Evolutionary conservation across 2,329 filamentous ascomycete genomes (phyloP), one percentile per base, ranked within the genome.

Genomic region (Chalaropsis ovoidea): DNA sequence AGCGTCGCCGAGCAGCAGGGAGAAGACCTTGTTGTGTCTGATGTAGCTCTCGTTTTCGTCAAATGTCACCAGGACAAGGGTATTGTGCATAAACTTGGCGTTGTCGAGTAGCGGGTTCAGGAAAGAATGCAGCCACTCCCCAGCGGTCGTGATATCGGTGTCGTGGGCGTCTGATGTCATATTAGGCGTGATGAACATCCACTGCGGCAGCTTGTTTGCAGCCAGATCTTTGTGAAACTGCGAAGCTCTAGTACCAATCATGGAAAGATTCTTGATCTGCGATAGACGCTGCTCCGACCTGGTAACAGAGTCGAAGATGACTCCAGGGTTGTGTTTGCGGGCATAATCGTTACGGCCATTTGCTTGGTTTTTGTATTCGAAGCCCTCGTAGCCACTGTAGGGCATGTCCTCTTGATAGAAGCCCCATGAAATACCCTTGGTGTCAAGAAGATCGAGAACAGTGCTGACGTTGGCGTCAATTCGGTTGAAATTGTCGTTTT

Each of bases 111-210:
- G 83, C 0, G 88, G 88, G 66, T 83, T 80, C 1, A 94, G 75
- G 76, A 91, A 92, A 61, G 72, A 76, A 45, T 82, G 81, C 15
- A 84, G 82, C 87, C 88, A 94, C 15, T 75, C 71, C 2, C 87
- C 87, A 1, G 88, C 87, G 35, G 83, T 80, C 10, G 83, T 87
- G 64, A 93, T 81, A 61, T 82, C 82, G 22, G 83, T 84, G 74
- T 94, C 89, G 72, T 94, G 89, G 45, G 85, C 89, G 71, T 91
- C 86, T 61, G 82, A 84, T 10, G 86, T 87, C 86, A 89, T 87
- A 77, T 89, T 88, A 2, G 86, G 86, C 0, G 86, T 87, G 72
- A 88, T 82, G 75, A 87, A 87, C 74, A 82, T 79, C 82, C 82
- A 84, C 76, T 92, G 88, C 2, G 89, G 88, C 17, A 92, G 81